Evolutionary conservation across 129 eudicot genomes (phyloP).

Genomic region (Flaveria robusta): DNA sequence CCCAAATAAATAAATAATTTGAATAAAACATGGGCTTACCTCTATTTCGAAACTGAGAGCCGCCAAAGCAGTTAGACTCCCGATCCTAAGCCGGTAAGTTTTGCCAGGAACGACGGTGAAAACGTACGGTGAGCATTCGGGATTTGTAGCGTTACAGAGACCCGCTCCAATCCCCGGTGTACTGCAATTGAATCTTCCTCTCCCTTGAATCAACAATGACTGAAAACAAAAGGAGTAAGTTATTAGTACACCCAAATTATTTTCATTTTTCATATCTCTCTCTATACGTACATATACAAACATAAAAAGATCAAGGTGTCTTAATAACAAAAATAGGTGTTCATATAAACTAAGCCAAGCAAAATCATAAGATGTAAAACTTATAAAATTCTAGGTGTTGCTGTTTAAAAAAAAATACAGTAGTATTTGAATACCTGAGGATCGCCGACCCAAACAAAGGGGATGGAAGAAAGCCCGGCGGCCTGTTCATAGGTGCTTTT

Average conservation of each 20-base stretch:
- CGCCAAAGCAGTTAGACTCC: constrained; percentile 77
- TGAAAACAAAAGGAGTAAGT: constrained; percentile 40
- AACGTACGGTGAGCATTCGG: constrained; percentile 67
- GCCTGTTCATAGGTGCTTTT: constrained; percentile 69
- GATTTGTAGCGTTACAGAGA: constrained; percentile 56
- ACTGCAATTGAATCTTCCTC: constrained; percentile 66
- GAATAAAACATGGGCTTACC: constrained; percentile 38
- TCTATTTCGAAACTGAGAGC: constrained; percentile 87
- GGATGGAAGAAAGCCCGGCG: constrained; percentile 63
- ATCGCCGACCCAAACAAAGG: constrained; percentile 86
- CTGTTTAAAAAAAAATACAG: too few species aligned
- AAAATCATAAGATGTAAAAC: too few species aligned
- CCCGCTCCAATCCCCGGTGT: constrained; percentile 32
- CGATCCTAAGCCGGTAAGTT: constrained; percentile 79
- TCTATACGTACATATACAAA: too few species aligned
- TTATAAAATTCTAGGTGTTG: too few species aligned
- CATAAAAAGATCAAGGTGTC: too few species aligned
- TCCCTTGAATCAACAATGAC: constrained; percentile 89
- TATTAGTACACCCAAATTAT: too few species aligned
- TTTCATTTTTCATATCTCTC: too few species aligned
- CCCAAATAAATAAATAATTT: neutral
- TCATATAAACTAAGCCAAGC: too few species aligned
- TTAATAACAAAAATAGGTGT: too few species aligned
- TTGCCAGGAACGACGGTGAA: constrained; percentile 72
- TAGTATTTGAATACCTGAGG: constrained; percentile 58